Evolutionary conservation across 208 protist genomes (phyloP), one percentile per base, ranked within the genome.

Genomic region (Balamuthia mandrillaris): DNA sequence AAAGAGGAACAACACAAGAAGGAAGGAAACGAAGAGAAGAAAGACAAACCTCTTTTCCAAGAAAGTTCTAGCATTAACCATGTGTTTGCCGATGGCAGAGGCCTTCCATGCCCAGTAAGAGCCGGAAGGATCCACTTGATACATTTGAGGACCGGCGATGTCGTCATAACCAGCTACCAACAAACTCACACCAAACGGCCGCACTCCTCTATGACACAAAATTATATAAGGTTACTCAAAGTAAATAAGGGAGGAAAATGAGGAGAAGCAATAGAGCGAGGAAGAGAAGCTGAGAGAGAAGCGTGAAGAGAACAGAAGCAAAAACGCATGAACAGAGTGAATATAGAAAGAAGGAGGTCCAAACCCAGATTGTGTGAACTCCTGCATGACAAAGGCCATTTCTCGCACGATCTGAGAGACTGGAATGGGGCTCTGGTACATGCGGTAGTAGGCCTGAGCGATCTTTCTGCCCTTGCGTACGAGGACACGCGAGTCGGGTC

Each of bases 81-180:
- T 97, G 85, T 97, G 97, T 68, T 98, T 98, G 33, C 99, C 99
- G 88, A 99, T 99, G 0, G 98, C 97, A 12, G 98, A 96, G 5
- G 99, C 99, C 92, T 99, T 99, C 99, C 99, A 99, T 5, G 96
- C 95, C 88, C 94, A 99, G 91, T 98, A 99, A 9, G 98, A 98
- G 31, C 99, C 99, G 60, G 95, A 98, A 35, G 98, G 98, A 90
- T 99, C 98, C 24, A 91, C 86, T 81, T 99, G 98, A 84, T 98
- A 99, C 1, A 99, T 90, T 77, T 99, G 96, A 65, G 98, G 95
- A 12, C 96, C 97, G 35, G 93, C 94, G 0, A 87, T 88, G 61
- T 99, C 96, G 75, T 97, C 97, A 33, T 88, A 96, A 31, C 99
- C 99, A 33, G 96, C 95, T 21, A 99, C 94, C 1, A 99, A 93